These are phyloP conservation scores for Glomus cerebriforme DNA, from an alignment of 192 early-diverging fungal genomes.

Conservation along the genomic window DNA sequence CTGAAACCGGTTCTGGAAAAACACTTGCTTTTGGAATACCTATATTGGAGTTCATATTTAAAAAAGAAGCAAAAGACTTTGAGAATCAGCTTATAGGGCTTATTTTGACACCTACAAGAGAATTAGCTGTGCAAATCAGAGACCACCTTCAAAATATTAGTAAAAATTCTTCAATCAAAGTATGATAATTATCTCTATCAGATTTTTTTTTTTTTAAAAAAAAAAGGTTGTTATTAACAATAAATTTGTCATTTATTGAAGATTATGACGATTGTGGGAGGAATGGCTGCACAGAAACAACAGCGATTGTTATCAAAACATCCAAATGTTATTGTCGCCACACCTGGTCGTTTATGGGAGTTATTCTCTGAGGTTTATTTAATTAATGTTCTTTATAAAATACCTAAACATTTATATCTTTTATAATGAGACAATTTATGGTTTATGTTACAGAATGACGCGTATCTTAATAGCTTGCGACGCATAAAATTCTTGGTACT, in stretches of 20 bases:
- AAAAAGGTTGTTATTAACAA: background rate
- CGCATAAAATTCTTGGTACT: constrained; percentile 71
- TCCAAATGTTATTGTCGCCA: constrained; percentile 79
- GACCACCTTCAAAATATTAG: constrained; percentile 73
- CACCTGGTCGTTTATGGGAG: constrained; percentile 77
- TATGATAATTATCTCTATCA: background rate
- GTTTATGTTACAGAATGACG: constrained; percentile 48
- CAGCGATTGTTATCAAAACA: constrained; percentile 63
- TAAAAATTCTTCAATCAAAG: constrained; percentile 35
- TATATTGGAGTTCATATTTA: constrained; percentile 73
- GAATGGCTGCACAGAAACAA: constrained; percentile 94
- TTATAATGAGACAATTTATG: background rate
- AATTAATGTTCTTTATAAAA: background rate
- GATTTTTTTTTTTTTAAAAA: background rate
- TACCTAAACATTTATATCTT: background rate
- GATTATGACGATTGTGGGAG: constrained; percentile 86
- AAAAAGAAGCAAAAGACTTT: constrained; percentile 37
- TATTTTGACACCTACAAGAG: constrained; percentile 90
- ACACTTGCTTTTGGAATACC: constrained; percentile 96
- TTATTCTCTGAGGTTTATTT: constrained; percentile 41
- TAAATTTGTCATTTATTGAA: constrained; percentile 39
- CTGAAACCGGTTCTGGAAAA: constrained; percentile 95
- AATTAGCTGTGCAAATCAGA: constrained; percentile 93
- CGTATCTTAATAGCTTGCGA: constrained; percentile 55
- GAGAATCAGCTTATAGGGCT: constrained; percentile 56